These are phyloP conservation scores for Areca catechu DNA, from an alignment of 176 grass and related monocot genomes.

Conservation along the genomic window DNA sequence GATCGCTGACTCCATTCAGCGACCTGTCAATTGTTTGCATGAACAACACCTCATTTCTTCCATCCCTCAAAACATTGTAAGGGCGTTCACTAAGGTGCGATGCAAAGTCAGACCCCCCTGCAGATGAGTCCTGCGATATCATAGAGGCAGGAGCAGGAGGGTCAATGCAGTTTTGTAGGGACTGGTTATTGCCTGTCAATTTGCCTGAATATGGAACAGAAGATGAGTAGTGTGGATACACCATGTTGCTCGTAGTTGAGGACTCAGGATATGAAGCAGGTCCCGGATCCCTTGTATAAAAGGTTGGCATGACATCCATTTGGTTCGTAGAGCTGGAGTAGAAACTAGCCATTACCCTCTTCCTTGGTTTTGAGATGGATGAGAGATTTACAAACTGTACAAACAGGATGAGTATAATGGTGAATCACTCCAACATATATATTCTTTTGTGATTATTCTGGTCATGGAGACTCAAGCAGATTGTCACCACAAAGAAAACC, in stretches of 20 bases:
- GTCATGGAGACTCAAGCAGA: too few species aligned
- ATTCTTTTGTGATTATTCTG: too few species aligned
- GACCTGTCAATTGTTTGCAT: conserved; percentile 59
- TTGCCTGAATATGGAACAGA: conserved; percentile 47
- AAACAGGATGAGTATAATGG: conserved; percentile 6
- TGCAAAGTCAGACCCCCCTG: conserved; percentile 39
- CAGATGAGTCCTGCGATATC: conserved; percentile 42
- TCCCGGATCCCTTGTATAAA: conserved; percentile 39
- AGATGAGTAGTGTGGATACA: conserved; percentile 53
- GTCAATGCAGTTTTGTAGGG: conserved; percentile 47
- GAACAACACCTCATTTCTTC: conserved; percentile 52
- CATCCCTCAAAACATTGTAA: conserved; percentile 54
- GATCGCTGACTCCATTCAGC: conserved; percentile 27
- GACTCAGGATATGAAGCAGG: conserved; percentile 52
- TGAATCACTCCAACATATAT: not conserved
- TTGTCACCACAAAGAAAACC: too few species aligned
- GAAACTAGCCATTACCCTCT: conserved; percentile 63
- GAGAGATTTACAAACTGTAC: conserved; percentile 1
- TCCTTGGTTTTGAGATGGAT: conserved; percentile 20
- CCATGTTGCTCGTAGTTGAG: conserved; percentile 51
- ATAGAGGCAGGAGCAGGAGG: conserved; percentile 39
- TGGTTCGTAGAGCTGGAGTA: conserved; percentile 53
- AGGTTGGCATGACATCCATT: conserved; percentile 43
- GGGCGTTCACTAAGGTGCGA: conserved; percentile 30
- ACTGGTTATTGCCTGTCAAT: conserved; percentile 44